Conservation (phyloP, 2,329 filamentous ascomycete species). For the Neoascochyta sp. region DNA sequence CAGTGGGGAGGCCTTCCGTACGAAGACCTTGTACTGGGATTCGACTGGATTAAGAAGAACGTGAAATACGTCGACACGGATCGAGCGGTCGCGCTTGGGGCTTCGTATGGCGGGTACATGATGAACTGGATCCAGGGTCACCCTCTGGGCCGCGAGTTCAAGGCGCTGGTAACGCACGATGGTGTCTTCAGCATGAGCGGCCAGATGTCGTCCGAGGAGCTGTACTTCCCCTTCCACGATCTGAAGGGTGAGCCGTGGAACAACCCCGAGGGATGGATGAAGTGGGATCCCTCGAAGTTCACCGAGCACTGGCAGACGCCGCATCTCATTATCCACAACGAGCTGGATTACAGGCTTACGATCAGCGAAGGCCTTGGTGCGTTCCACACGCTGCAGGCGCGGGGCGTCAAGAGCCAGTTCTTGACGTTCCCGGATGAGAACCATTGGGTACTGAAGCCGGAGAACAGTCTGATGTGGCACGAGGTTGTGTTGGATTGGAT, state of each 20-base stretch:
- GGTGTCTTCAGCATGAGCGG: constrained; percentile 67
- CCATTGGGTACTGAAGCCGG: constrained; percentile 83
- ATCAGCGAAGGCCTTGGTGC: constrained; percentile 80
- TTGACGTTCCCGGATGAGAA: constrained; percentile 78
- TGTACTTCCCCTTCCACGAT: constrained; percentile 52
- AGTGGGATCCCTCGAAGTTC: constrained; percentile 57
- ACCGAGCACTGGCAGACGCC: constrained; percentile 76
- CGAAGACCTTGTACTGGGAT: constrained; percentile 72
- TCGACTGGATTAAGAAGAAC: constrained; percentile 67
- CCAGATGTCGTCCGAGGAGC: constrained; percentile 50
- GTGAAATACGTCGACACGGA: constrained; percentile 65
- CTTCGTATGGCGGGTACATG: constrained; percentile 49
- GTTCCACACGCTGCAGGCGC: constrained; percentile 79
- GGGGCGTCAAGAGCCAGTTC: constrained; percentile 71
- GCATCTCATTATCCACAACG: constrained; percentile 84
- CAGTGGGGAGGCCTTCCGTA: constrained; percentile 87
- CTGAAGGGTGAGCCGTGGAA: constrained; percentile 36
- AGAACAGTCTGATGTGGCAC: constrained; percentile 91
- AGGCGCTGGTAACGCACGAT: constrained; percentile 83
- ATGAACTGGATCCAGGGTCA: constrained; percentile 86
- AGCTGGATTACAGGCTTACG: constrained; percentile 82
- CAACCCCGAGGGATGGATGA: constrained; percentile 48
- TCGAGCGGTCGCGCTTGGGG: constrained; percentile 69
- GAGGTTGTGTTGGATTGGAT: constrained; percentile 77
- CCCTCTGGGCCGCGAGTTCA: constrained; percentile 75